A percentile compares a stretch with the other conserved stretches of the same genome.
These are phyloP conservation scores for Drechmeria coniospora DNA, from an alignment of 2,329 filamentous ascomycete genomes.

Conservation along the genomic window DNA sequence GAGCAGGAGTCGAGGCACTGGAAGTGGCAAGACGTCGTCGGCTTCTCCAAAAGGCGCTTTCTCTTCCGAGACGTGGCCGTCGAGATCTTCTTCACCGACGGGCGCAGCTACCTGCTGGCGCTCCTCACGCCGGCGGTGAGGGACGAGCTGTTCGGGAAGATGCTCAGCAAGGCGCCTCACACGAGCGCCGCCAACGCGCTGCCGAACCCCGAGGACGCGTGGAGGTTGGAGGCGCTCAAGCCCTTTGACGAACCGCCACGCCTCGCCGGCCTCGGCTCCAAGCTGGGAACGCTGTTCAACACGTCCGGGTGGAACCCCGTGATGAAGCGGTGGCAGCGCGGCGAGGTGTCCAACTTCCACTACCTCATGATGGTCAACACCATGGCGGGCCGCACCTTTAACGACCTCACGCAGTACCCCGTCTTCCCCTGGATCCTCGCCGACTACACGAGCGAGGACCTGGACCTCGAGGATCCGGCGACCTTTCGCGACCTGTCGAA, in stretches of 20 bases:
- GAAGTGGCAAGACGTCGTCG: slow-evolving; percentile 90
- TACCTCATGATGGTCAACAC: slow-evolving; percentile 98
- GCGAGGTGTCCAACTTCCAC: slow-evolving; percentile 96
- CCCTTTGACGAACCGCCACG: slow-evolving; percentile 43
- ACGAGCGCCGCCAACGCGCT: slow-evolving; percentile 54
- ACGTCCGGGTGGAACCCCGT: slow-evolving; percentile 67
- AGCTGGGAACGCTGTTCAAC: slow-evolving; percentile 86
- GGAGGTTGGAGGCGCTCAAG: slow-evolving; percentile 77
- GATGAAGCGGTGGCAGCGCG: slow-evolving; percentile 79
- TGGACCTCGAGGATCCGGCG: slow-evolving; percentile 71
- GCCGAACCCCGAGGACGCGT: slow-evolving; percentile 71
- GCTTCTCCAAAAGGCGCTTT: slow-evolving; percentile 89
- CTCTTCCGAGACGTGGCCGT: slow-evolving; percentile 89
- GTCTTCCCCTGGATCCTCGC: slow-evolving; percentile 96
- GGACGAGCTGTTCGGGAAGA: slow-evolving; percentile 66
- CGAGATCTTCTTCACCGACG: slow-evolving; percentile 96
- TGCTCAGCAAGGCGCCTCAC: slow-evolving; percentile 67
- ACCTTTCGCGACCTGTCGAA: slow-evolving; percentile 86
- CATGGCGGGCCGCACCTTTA: slow-evolving; percentile 92
- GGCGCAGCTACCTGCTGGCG: slow-evolving; percentile 84
- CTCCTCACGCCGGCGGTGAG: slow-evolving; percentile 57
- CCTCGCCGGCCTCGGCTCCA: slow-evolving; percentile 67
- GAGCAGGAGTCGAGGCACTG: slow-evolving; percentile 81
- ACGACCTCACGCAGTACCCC: slow-evolving; percentile 93
- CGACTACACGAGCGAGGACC: slow-evolving; percentile 85